Conservation (phyloP, 768 basidiomycete genomes). For the Asterophora parasitica region DNA sequence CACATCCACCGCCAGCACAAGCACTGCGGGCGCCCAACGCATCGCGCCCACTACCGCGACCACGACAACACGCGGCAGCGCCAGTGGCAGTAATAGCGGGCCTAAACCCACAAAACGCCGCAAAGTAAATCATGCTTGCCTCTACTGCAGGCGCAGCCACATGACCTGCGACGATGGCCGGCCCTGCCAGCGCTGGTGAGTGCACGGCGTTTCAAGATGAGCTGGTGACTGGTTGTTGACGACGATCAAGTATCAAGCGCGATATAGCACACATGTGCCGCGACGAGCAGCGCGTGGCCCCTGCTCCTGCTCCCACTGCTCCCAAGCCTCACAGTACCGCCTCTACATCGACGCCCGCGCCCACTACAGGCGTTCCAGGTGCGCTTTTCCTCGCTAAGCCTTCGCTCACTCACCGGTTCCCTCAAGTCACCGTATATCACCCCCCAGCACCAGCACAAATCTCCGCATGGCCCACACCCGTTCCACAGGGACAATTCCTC, state of each 20-base stretch:
- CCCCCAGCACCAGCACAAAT: conserved; percentile 20
- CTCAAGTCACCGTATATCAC: conserved; percentile 35
- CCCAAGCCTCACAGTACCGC: too few relatives aligned
- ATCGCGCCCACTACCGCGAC: too few relatives aligned
- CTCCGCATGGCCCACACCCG: conserved; percentile 52
- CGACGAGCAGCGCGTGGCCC: conserved; percentile 62
- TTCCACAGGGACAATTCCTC: conserved; percentile 47
- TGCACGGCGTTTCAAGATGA: conserved; percentile 15
- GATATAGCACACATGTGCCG: conserved; percentile 95
- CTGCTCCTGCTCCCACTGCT: conserved; percentile 38
- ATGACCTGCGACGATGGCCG: conserved; percentile 89
- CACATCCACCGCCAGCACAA: too few relatives aligned
- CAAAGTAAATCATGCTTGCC: conserved; percentile 90
- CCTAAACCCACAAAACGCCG: conserved; percentile 48
- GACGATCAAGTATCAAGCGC: conserved; percentile 72
- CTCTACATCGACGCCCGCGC: too few relatives aligned
- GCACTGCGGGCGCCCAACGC: too few relatives aligned
- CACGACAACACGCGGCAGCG: too few relatives aligned
- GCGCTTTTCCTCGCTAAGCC: conserved; percentile 16
- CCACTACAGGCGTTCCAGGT: conserved; percentile 32
- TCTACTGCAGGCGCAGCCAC: conserved; percentile 90
- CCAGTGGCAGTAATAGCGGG: too few relatives aligned
- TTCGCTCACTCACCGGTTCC: background rate
- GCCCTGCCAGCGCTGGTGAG: conserved; percentile 92
- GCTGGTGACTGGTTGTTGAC: background rate